Evolutionary conservation across 2,329 filamentous ascomycete species (phyloP), one percentile per base, ranked within the genome.

Genomic region (Verticillium klebahnii): DNA sequence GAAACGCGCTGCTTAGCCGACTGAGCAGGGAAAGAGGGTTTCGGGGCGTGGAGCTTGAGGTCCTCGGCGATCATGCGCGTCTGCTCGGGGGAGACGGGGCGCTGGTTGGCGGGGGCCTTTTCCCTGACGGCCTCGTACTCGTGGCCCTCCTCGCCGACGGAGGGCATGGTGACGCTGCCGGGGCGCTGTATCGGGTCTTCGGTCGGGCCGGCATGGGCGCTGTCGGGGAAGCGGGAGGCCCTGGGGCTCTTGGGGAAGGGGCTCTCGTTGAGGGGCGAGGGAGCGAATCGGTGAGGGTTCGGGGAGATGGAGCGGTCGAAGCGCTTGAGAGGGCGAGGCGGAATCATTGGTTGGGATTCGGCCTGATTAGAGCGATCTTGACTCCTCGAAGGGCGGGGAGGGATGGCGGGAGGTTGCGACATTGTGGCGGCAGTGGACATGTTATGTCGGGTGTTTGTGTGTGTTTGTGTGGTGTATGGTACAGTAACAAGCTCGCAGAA

Each of bases 41-140:
- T 95, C 2, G 94, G 94, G 62, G 93, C 93, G 76, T 96, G 87
- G 62, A 98, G 85, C 75, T 95, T 90, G 69, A 97, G 78, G 71
- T 96, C 91, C 62, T 89, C 87, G 67, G 86, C 89, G 61, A 97
- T 82, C 68, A 89, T 92, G 70, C 91, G 87, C 23, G 89, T 93
- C 74, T 95, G 89, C 69, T 90, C 84, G 11, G 89, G 87, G 58
- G 79, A 71, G 39, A 50, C 55, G 25, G 63, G 61, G 14, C 36
- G 56, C 14, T 61, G 50, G 34, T 60, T 63, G 39, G 59, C 23
- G 14, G 37, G 14, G 39, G 57, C 40, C 64, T 83, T 82, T n/a
- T 81, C 78, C 37, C 80, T 70, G 37, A 82, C 73, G 25, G 74
- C 89, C 59, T 86, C 91, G 77, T 97, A 97, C 78, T 97, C 94